Evolutionary conservation across 345 rosid species (phyloP), one percentile per base, ranked within the genome.

Genomic region (Limnanthes douglasii): DNA sequence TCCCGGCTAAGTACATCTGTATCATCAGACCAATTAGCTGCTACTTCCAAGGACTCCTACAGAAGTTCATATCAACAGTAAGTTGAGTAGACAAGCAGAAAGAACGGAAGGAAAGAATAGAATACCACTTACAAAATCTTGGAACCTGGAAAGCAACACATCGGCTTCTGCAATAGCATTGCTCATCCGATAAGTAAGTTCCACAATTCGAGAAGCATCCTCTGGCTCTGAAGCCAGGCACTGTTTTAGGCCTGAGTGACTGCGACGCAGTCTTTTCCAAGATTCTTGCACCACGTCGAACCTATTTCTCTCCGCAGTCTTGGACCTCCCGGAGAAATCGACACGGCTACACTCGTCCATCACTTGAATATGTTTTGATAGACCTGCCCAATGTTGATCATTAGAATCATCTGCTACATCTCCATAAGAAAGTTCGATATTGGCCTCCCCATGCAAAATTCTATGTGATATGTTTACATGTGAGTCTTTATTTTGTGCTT

Each of bases 301-400:
- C 13, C 26, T 55, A 20, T 15, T n/a, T 24, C 65, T 55, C 61
- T 49, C 44, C 37, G 40, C 11, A 8, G 45, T 31, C 41, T 54
- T 46, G 51, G 48, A 28, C 41, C 39, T 64, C 57, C 39, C 56
- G 39, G 56, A 64, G 41, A 78, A 69, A 60, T 63, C 79, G 55
- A 90, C 52, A 29, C 88, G 71, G 56, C 96, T 84, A 50, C 96
- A 78, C 59, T 90, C 80, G 55, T 84, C 98, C 77, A 73, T 68
- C 47, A 69, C 46, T 30, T 66, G 77, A 56, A 50, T 63, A 31
- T 56, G 68, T 56, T 65, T 56, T 23, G 50, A 35, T 14, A 52
- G 34, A 44, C 41, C 46, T 47, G 51, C 74, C 18, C 10, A 47
- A 32, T 33, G 43, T 35, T 61, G 62, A 43, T 54, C 61, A 36